Conservation (phyloP, 164 flowering plant genomes). For the Cinnamomum micranthum region DNA sequence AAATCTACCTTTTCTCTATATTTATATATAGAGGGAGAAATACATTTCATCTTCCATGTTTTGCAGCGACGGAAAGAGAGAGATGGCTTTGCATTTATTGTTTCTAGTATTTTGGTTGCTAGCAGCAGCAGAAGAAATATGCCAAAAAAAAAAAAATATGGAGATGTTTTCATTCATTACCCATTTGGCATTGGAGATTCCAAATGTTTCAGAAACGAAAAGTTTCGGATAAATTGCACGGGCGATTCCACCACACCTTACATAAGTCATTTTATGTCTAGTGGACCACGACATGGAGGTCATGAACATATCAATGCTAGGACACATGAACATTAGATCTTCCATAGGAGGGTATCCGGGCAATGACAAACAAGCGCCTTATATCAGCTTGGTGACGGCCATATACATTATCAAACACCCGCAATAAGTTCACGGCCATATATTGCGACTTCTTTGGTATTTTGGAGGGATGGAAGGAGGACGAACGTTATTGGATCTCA, state of each 20-base stretch:
- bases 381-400: neutral
- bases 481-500: neutral
- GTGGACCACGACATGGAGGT: neutral
- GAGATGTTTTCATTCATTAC: neutral
- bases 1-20: no score
- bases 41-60: no score
- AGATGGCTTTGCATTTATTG: neutral
- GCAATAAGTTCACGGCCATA: conserved; percentile 10
- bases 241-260: neutral
- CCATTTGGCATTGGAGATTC: neutral
- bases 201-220: neutral
- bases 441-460: conserved; percentile 1
- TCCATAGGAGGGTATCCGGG: neutral
- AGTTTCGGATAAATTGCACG: neutral
- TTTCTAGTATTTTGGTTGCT: neutral
- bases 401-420: neutral
- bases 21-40: no score
- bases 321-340: neutral
- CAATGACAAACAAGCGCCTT: neutral
- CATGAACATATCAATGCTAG: neutral
- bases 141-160: neutral
- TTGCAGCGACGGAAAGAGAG: neutral
- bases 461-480: neutral
- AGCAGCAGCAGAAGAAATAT: neutral
- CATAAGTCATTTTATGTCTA: neutral